Percentiles rank a stretch among this genome's conserved stretches.
Evolutionary conservation across 2,329 filamentous ascomycete genomes (phyloP).

Genomic region (Penicillium sp.): DNA sequence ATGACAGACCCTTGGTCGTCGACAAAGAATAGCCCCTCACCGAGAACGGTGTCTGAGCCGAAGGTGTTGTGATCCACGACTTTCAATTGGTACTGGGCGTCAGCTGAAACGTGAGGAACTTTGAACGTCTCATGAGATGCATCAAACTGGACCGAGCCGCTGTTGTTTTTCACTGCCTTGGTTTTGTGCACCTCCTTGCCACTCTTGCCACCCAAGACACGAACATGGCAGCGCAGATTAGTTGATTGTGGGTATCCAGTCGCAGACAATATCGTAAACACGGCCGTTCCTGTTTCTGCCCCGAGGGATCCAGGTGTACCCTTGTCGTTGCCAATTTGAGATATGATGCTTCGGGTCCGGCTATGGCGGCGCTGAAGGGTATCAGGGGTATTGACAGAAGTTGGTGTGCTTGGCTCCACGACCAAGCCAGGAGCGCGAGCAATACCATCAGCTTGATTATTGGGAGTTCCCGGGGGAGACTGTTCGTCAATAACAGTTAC

Average conservation of each 20-base stretch:
- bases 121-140: conserved; percentile 68
- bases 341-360: conserved; percentile 46
- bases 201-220: conserved; percentile 62
- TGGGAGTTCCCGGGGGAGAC: conserved; percentile 16
- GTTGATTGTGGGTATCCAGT: conserved; percentile 70
- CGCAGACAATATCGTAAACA: conserved; percentile 75
- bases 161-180: conserved; percentile 72
- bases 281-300: conserved; percentile 68
- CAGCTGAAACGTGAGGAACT: conserved; percentile 66
- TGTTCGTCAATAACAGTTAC: conserved; percentile 19
- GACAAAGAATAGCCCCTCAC: conserved; percentile 86
- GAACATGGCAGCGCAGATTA: conserved; percentile 74
- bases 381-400: conserved; percentile 17
- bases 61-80: conserved; percentile 84
- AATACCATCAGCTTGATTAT: conserved; percentile 17
- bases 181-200: conserved; percentile 84
- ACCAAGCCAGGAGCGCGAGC: conserved; percentile 24
- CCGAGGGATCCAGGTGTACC: conserved; percentile 25
- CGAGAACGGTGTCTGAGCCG: conserved; percentile 75
- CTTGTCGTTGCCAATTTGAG: conserved; percentile 47
- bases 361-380: conserved; percentile 36
- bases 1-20: conserved; percentile 67
- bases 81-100: conserved; percentile 79
- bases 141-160: conserved; percentile 65
- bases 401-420: conserved; percentile 24